Base-by-base conservation (phyloP, 371 early-diverging fungal genomes). In the Rhizopus arrhizus region DNA sequence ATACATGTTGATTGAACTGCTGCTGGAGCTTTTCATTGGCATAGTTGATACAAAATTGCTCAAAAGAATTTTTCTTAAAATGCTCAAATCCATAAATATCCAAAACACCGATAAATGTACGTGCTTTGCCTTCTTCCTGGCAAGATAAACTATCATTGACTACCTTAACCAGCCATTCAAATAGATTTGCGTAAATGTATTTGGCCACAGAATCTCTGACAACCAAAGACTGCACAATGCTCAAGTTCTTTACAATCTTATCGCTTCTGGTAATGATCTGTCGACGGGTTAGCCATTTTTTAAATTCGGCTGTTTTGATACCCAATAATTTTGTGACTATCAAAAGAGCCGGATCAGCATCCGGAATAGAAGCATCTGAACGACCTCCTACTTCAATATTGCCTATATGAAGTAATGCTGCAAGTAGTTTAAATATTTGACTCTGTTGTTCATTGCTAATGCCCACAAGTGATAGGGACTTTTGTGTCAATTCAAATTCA, bases 31-130 rank as follows among this genome's bases (percentile, higher is more conserved):
- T 97, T 74, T 93, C 98, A 73, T 94, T 98, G 61, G 96, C 97
- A 81, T 91, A 99, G 84, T 95, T 99, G 77, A 99, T 98, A 84
- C 98, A 98, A 73, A 99, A 95, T 82, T 99, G 99, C 77, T 99
- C 99, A 73, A 99, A 99, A 7, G 95, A 95, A 79, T 99, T 99
- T 77, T 89, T 91, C 74, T 95, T 87, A 70, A 98, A 98, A 65
- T 98, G 97, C 76, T 94, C 95, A 80, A 96, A 95, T 61, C 99
- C 95, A 72, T 95, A 94, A 76, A 97, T 92, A 91, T 99, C 94
- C 69, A 98, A 82, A 2, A 98, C 95, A 74, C 97, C 98, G 62
- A 96, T 97, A 65, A 97, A 97, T 7, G 75, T 79, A 8, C 68
- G 59, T 8, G 84, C 82, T 4, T 46, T 31, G 0, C 64, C 75